Conservation (phyloP, 352 stramenopile species). For the Thalassiosira delicatula region DNA sequence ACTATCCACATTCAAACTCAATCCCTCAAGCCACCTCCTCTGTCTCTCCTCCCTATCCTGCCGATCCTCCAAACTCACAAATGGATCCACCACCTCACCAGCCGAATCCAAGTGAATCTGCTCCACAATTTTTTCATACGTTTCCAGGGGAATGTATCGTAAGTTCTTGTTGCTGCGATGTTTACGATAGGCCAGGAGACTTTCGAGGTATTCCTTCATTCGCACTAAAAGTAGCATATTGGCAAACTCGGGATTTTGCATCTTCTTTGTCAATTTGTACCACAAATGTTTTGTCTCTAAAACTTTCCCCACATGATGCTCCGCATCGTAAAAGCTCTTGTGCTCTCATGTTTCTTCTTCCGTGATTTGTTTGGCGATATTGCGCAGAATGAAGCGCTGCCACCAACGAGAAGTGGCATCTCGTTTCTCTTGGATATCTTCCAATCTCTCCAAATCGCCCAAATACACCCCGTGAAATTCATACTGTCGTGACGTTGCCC, state of each 20-base stretch:
- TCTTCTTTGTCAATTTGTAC: slow-evolving; percentile 76
- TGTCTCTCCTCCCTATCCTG: slow-evolving; percentile 70
- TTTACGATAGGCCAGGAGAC: slow-evolving; percentile 58
- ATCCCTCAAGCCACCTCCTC: slow-evolving; percentile 65
- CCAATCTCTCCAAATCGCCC: slow-evolving; percentile 77
- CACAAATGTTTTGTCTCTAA: slow-evolving; percentile 78
- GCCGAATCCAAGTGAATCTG: slow-evolving; percentile 78
- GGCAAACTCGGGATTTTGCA: slow-evolving; percentile 70
- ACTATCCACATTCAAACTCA: slow-evolving; percentile 64
- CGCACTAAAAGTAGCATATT: slow-evolving; percentile 79
- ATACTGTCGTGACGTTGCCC: slow-evolving; percentile 67
- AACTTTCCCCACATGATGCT: slow-evolving; percentile 56
- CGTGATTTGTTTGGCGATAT: slow-evolving; percentile 70
- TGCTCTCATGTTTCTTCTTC: slow-evolving; percentile 44
- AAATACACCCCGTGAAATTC: slow-evolving; percentile 82
- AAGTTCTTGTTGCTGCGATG: no score
- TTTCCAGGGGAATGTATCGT: slow-evolving; percentile 68
- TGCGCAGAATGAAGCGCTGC: slow-evolving; percentile 80
- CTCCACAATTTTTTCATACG: slow-evolving; percentile 76
- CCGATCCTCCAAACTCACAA: slow-evolving; percentile 68
- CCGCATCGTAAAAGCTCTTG: slow-evolving; percentile 27
- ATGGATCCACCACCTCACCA: slow-evolving; percentile 77
- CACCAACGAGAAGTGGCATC: slow-evolving; percentile 78
- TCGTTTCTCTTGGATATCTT: slow-evolving; percentile 81
- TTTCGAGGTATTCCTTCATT: slow-evolving; percentile 78